Evolutionary conservation across 1,284 basidiomycete genomes (phyloP).

Genomic region (Tetrapyrgos nigripes): DNA sequence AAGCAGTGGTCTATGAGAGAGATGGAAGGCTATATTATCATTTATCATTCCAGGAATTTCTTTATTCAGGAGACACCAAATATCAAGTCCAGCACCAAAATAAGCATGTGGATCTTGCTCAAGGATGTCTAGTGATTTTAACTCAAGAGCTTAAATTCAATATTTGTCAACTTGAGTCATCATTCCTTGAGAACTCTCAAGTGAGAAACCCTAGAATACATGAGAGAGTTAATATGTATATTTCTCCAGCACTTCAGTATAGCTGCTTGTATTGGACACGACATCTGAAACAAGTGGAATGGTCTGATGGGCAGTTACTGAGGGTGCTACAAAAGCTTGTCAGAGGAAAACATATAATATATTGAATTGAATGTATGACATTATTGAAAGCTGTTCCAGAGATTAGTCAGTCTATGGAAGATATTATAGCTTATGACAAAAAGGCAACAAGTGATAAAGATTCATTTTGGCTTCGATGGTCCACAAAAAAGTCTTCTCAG

Average conservation of each 20-base stretch:
- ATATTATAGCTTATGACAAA: not conserved
- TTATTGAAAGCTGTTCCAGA: not conserved
- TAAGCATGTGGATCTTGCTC: not conserved
- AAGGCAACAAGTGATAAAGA: not conserved
- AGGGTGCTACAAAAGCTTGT: not conserved
- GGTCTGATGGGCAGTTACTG: no score
- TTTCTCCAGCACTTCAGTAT: not conserved
- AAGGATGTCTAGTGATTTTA: slow-evolving; percentile 15
- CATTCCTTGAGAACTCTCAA: slow-evolving; percentile 5
- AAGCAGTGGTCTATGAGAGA: not conserved
- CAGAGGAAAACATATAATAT: not conserved
- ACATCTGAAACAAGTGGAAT: not conserved
- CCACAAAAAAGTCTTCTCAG: no score
- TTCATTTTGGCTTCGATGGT: no score
- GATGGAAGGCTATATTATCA: not conserved
- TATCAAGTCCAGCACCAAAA: not conserved
- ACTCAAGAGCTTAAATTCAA: slow-evolving; percentile 26
- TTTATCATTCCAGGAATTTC: not conserved
- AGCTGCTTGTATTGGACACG: not conserved
- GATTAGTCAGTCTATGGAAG: not conserved
- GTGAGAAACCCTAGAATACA: not conserved
- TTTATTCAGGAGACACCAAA: not conserved
- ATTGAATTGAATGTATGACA: not conserved
- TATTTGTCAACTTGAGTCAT: slow-evolving; percentile 19
- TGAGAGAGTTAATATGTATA: not conserved